Evolutionary conservation across 2,329 filamentous ascomycete genomes (phyloP).

Genomic region (Sclerotinia glacialis): DNA sequence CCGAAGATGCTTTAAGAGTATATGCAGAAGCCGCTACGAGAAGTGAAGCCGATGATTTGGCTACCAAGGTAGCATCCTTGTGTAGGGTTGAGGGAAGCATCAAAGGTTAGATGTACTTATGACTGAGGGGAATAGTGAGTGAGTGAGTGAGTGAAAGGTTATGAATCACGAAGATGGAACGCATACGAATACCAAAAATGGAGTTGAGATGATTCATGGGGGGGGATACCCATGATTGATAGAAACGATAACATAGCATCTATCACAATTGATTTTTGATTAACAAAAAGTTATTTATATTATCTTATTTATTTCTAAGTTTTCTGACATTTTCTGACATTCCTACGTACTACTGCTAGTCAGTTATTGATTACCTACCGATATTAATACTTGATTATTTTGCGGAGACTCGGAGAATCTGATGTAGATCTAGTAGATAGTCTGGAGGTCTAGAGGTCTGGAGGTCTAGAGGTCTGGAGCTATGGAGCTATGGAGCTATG

Average conservation of each 20-base stretch:
- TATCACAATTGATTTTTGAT: neutral
- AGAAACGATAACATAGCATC: constrained; percentile 15
- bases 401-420: too few species aligned
- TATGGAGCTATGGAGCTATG: too few species aligned
- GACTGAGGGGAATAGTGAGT: neutral
- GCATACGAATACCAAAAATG: constrained; percentile 20
- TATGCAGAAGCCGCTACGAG: constrained; percentile 92
- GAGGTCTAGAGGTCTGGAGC: too few species aligned
- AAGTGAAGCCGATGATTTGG: constrained; percentile 86
- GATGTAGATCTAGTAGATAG: too few species aligned
- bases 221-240: constrained; percentile 17
- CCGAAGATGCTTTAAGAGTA: constrained; percentile 92
- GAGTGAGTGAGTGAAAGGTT: neutral
- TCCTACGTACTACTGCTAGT: too few species aligned
- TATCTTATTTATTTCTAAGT: neutral
- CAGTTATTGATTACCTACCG: neutral
- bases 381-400: neutral
- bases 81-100: constrained; percentile 31
- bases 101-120: constrained; percentile 1
- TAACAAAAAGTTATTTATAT: neutral
- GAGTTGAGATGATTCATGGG: constrained; percentile 19
- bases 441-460: too few species aligned
- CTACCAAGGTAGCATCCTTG: constrained; percentile 64
- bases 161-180: constrained; percentile 15
- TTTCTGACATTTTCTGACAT: too few species aligned